These are phyloP conservation scores for Guadua angustifolia DNA, from an alignment of 176 grass and related monocot genomes.

Conservation along the genomic window DNA sequence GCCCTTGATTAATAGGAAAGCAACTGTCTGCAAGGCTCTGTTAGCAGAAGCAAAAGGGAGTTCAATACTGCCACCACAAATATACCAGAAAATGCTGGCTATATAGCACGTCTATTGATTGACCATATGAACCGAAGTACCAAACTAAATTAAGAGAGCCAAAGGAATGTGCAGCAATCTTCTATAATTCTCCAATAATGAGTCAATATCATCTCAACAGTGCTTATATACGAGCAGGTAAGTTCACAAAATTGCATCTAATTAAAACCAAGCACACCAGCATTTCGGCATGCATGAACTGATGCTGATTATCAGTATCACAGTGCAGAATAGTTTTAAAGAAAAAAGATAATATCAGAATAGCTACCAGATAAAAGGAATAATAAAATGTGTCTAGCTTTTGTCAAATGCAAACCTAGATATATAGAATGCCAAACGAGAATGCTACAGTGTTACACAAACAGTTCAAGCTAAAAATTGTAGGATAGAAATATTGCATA, in stretches of 20 bases:
- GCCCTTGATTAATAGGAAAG: conserved; percentile 88
- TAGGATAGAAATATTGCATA: neutral
- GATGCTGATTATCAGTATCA: neutral
- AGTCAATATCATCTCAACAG: conserved; percentile 8
- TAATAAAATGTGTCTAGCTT: neutral
- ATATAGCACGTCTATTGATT: conserved; percentile 34
- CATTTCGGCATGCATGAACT: neutral
- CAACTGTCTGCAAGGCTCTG: conserved; percentile 94
- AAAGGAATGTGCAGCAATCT: neutral
- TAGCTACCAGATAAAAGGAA: conserved; percentile 3
- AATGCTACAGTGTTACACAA: neutral
- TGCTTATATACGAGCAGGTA: neutral
- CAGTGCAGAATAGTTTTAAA: neutral
- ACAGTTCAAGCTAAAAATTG: conserved; percentile 12
- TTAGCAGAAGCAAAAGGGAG: conserved; percentile 36
- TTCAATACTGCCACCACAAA: conserved; percentile 19
- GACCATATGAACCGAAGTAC: conserved; percentile 15
- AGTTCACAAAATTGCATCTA: conserved; percentile 5
- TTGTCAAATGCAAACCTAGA: neutral
- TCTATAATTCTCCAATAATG: neutral
- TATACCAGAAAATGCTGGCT: conserved; percentile 19
- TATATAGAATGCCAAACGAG: neutral
- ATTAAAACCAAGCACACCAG: conserved; percentile 12
- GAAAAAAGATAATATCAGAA: neutral
- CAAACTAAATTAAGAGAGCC: neutral